Percentiles rank a stretch among this genome's conserved stretches.
Conservation (phyloP, 1,284 basidiomycete species). For the Gastroboletus turbinatus region DNA sequence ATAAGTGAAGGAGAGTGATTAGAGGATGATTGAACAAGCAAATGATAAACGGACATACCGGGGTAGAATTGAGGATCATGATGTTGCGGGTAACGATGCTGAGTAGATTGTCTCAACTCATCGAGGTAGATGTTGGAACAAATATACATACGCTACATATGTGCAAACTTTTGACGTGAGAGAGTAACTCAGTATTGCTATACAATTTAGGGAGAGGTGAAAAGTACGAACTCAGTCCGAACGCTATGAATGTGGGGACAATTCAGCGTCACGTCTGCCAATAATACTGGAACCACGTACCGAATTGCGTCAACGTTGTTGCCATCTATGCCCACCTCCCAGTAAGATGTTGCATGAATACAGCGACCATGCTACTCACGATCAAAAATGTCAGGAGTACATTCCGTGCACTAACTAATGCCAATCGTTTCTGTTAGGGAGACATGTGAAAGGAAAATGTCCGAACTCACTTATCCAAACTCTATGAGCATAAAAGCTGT, state of each 20-base stretch:
- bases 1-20: neutral
- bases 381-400: conserved; percentile 6
- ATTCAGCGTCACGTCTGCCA: neutral
- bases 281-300: neutral
- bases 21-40: neutral
- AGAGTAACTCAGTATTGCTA: neutral
- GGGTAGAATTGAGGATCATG: neutral
- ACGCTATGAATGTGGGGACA: neutral
- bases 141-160: neutral
- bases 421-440: neutral
- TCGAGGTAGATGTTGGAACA: neutral
- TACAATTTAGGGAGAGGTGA: no score
- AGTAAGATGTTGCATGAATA: neutral
- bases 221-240: conserved; percentile 10
- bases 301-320: conserved; percentile 6
- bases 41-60: neutral
- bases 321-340: neutral
- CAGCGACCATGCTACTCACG: neutral
- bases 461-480: conserved; percentile 20
- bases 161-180: neutral
- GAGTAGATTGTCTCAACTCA: neutral
- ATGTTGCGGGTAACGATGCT: neutral
- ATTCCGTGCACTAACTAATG: conserved; percentile 12
- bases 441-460: neutral
- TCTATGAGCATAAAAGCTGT: conserved; percentile 18